A percentile compares a stretch with the other conserved stretches of the same genome.
Evolutionary conservation across 805 yeast genomes (phyloP).

Genomic region (Martiniozyma abietophila): DNA sequence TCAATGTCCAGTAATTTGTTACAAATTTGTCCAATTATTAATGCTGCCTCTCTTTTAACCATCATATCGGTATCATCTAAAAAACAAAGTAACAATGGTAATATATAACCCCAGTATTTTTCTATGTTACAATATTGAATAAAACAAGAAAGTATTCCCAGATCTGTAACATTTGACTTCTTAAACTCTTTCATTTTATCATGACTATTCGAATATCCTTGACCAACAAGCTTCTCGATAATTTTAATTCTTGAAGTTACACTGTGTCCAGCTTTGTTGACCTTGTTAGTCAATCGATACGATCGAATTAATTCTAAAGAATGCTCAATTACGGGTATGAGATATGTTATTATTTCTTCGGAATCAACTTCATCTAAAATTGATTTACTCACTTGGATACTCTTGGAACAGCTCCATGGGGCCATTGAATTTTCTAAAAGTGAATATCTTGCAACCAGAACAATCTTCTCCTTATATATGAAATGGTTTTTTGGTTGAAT

Average conservation of each 20-base stretch:
- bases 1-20: constrained; percentile 4
- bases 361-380: background rate
- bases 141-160: constrained; percentile 7
- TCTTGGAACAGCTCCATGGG: constrained; percentile 7
- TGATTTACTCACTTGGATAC: background rate
- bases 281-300: no score
- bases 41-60: constrained; percentile 19
- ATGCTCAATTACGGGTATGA: no score
- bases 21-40: constrained; percentile 6
- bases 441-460: constrained; percentile 3
- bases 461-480: background rate
- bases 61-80: constrained; percentile 23
- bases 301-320: no score
- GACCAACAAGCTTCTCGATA: constrained; percentile 10
- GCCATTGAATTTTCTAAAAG: constrained; percentile 1
- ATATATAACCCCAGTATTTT: constrained; percentile 18
- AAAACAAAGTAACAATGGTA: constrained; percentile 21
- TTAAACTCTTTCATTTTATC: constrained; percentile 17
- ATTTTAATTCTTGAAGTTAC: constrained; percentile 5
- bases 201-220: constrained; percentile 9
- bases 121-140: constrained; percentile 11
- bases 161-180: constrained; percentile 6
- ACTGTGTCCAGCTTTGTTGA: constrained; percentile 7
- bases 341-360: no score
- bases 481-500: no score